Conservation (phyloP, 139 green algal species). For the Micromonas commoda region DNA sequence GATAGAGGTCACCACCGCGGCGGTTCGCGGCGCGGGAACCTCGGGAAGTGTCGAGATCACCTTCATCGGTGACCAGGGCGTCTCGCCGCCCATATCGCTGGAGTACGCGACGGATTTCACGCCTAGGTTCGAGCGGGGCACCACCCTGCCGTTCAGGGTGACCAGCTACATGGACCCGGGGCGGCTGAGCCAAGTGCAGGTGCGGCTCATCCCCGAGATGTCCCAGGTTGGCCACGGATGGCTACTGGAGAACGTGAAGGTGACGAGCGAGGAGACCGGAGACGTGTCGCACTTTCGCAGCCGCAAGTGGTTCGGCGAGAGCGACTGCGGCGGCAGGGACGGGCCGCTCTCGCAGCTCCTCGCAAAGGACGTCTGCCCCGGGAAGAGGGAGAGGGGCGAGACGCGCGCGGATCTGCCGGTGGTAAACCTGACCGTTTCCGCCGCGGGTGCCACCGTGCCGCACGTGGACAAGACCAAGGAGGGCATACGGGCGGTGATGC, state of each 20-base stretch:
- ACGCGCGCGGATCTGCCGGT: not conserved
- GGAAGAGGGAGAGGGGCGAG: not conserved
- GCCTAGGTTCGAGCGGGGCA: conserved; percentile 50
- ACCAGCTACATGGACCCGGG: conserved; percentile 47
- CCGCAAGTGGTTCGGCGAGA: conserved; percentile 71
- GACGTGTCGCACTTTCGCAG: conserved; percentile 63
- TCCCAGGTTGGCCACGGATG: conserved; percentile 47
- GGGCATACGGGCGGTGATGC: conserved; percentile 61
- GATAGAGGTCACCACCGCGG: conserved; percentile 60
- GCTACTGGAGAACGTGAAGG: conserved; percentile 58
- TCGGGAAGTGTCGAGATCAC: conserved; percentile 39
- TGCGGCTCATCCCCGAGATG: conserved; percentile 29
- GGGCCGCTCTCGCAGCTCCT: conserved; percentile 35
- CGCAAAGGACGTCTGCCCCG: conserved; percentile 21
- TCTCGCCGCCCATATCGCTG: conserved; percentile 39
- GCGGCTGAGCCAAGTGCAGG: conserved; percentile 45
- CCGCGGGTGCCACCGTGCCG: conserved; percentile 60
- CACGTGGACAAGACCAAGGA: conserved; percentile 80
- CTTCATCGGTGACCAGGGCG: conserved; percentile 49
- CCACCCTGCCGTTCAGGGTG: conserved; percentile 32
- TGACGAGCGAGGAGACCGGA: conserved; percentile 36
- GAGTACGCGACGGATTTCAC: conserved; percentile 42
- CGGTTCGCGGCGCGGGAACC: conserved; percentile 70
- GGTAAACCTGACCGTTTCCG: conserved; percentile 37
- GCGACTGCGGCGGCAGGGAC: conserved; percentile 51